Evolutionary conservation across 1,139 yeast species (phyloP), one percentile per base, ranked within the genome.

Genomic region (Debaryomycetaceae sp.): DNA sequence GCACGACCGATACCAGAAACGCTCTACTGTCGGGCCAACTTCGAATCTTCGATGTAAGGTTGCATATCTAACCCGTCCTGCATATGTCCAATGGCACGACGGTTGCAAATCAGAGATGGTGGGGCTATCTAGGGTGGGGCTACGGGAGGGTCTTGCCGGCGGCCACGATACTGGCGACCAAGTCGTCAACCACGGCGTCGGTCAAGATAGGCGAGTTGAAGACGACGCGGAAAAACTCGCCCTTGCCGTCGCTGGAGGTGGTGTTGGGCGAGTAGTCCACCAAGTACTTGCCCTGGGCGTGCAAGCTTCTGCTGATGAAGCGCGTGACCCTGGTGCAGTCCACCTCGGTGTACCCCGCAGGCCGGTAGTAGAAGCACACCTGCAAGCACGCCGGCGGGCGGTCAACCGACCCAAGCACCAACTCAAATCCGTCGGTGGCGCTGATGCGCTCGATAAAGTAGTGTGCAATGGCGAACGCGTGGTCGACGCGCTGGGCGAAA

Each of bases 201-300:
- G 64, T 60, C 39, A 67, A 53, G 24, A 58, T 70, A 1, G 95
- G 94, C 23, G 91, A 77, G 52, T 83, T 83, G 56, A 85, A 78
- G 9, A 85, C 95, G 13, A 83, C 93, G 37, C 95, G 62, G 65
- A 85, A 84, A 49, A 85, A 85, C 51, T 84, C 94, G 3, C 94
- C 94, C 27, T 67, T 56, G 23, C 68, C 63, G 25, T 61, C 64
- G 1, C 64, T 60, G 23, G 44, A 44, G 23, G 75, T 72, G 1
- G 79, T 75, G 34, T 78, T 75, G 3, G 95, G 95, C n/a, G 94
- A 81, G 51, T 75, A 85, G 51, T 85, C 95, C 22, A 85, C 75
- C 45, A 85, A 61, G 49, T 80, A 85, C 45, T 74, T 70, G 6
- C 88, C 88, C 23, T 65, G 53, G 25, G 61, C 53, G 44, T 82